Evolutionary conservation across 768 basidiomycete species (phyloP).

Genomic region (Mycena alexandri): DNA sequence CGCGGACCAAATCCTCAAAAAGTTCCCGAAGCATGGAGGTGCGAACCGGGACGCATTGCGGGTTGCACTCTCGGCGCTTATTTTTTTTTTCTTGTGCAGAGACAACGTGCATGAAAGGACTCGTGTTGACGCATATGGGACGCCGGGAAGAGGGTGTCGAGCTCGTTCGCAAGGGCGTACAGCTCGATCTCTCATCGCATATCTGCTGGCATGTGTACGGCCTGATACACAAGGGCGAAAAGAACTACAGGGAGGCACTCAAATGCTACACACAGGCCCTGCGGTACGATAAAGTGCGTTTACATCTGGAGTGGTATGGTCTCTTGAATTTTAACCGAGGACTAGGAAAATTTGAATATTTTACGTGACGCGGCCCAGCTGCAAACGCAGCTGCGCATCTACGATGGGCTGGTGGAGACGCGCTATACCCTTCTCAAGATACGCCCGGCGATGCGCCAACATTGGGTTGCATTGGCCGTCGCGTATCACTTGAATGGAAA

Average conservation of each 20-base stretch:
- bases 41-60: slow-evolving; percentile 37
- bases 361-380: slow-evolving; percentile 91
- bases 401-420: slow-evolving; percentile 82
- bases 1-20: slow-evolving; percentile 94
- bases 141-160: slow-evolving; percentile 85
- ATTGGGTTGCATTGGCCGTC: slow-evolving; percentile 92
- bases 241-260: slow-evolving; percentile 94
- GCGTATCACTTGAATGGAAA: slow-evolving; percentile 90
- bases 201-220: slow-evolving; percentile 99
- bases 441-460: slow-evolving; percentile 85
- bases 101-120: slow-evolving; percentile 96
- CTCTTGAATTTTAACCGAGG: slow-evolving; percentile 5
- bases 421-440: slow-evolving; percentile 84
- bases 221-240: slow-evolving; percentile 93
- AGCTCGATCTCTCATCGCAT: slow-evolving; percentile 86
- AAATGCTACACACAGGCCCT: slow-evolving; percentile 94
- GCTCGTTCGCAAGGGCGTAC: slow-evolving; percentile 86
- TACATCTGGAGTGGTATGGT: slow-evolving; percentile 4
- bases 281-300: slow-evolving; percentile 85
- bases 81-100: slow-evolving; percentile 60
- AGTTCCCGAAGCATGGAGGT: slow-evolving; percentile 97
- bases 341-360: slow-evolving; percentile 93
- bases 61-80: neutral
- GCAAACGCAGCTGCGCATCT: slow-evolving; percentile 88
- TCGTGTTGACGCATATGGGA: slow-evolving; percentile 85